These are phyloP conservation scores for Ophiostoma fasciatum DNA, from an alignment of 2,329 filamentous ascomycete species.

Conservation along the genomic window DNA sequence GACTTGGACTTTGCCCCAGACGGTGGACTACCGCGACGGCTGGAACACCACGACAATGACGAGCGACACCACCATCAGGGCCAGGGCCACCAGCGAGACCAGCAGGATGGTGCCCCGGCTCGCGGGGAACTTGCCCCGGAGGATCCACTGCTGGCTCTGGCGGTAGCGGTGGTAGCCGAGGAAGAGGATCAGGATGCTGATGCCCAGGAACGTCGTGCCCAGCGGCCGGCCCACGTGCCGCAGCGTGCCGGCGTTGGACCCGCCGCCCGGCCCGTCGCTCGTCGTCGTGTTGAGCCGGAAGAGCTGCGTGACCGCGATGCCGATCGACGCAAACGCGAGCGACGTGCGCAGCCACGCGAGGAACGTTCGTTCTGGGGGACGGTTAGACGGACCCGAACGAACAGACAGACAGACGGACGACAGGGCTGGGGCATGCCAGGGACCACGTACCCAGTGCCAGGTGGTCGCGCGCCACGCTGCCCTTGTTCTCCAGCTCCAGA, in stretches of 20 bases:
- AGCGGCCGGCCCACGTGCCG: constrained; percentile 57
- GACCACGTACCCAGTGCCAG: constrained; percentile 67
- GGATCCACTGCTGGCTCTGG: constrained; percentile 64
- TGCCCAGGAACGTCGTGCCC: constrained; percentile 60
- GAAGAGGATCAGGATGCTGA: constrained; percentile 59
- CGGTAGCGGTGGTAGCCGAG: constrained; percentile 70
- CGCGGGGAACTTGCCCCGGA: constrained; percentile 66
- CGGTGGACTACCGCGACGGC: too few relatives aligned
- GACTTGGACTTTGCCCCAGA: too few relatives aligned
- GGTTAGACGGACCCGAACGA: too few relatives aligned
- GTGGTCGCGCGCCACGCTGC: constrained; percentile 70
- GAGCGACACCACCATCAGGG: constrained; percentile 45
- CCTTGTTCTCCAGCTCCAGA: constrained; percentile 74
- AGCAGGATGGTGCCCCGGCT: constrained; percentile 61
- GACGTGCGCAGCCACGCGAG: constrained; percentile 75
- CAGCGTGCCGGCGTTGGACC: constrained; percentile 23
- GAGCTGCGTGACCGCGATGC: constrained; percentile 70
- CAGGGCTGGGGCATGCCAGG: too few relatives aligned
- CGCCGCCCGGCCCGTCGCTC: constrained; percentile 12
- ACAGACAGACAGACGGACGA: too few relatives aligned
- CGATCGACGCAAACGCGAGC: constrained; percentile 67
- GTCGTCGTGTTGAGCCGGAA: constrained; percentile 67
- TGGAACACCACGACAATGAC: constrained; percentile 45
- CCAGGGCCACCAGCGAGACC: constrained; percentile 49
- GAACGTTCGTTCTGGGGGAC: constrained; percentile 66